These are phyloP conservation scores for Phytophthora ramorum DNA, from an alignment of 352 stramenopile species.

Conservation along the genomic window DNA sequence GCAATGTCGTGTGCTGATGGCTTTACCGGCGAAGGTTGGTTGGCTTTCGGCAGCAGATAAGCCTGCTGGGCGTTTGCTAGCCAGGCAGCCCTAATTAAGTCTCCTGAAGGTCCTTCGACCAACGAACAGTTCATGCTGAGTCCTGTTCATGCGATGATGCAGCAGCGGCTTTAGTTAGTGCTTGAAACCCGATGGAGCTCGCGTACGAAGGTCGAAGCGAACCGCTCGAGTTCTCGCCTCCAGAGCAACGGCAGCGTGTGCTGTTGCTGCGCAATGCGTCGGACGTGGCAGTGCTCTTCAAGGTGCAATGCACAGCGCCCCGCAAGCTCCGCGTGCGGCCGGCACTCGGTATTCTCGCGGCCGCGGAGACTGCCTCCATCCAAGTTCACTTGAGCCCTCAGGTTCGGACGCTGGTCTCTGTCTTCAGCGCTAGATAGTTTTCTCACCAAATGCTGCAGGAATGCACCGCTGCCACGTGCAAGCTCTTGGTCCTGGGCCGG, in stretches of 20 bases:
- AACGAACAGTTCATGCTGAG: background rate
- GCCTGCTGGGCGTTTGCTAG: too few relatives aligned
- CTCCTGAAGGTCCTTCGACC: too few relatives aligned
- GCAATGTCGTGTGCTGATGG: too few relatives aligned
- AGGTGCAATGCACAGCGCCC: constrained; percentile 53
- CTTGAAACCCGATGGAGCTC: constrained; percentile 14
- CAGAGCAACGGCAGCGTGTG: constrained; percentile 1
- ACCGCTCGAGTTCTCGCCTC: constrained; percentile 12
- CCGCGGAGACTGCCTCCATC: constrained; percentile 16
- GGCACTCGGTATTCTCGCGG: constrained; percentile 22
- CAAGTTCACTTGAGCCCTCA: constrained; percentile 42
- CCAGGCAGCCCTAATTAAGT: too few relatives aligned
- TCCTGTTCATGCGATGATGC: background rate
- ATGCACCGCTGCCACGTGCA: constrained; percentile 34
- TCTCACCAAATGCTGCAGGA: constrained; percentile 26
- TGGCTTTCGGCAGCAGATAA: too few relatives aligned
- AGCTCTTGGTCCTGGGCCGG: constrained; percentile 40
- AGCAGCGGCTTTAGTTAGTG: background rate
- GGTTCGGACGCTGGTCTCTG: constrained; percentile 10
- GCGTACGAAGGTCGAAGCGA: constrained; percentile 8
- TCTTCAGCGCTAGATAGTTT: background rate
- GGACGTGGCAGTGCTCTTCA: constrained; percentile 37
- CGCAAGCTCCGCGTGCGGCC: constrained; percentile 49
- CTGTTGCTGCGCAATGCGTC: constrained; percentile 10
- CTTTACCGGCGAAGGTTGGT: too few relatives aligned